Evolutionary conservation across 2,329 filamentous ascomycete genomes (phyloP).

Genomic region (Exophiala aquamarina): DNA sequence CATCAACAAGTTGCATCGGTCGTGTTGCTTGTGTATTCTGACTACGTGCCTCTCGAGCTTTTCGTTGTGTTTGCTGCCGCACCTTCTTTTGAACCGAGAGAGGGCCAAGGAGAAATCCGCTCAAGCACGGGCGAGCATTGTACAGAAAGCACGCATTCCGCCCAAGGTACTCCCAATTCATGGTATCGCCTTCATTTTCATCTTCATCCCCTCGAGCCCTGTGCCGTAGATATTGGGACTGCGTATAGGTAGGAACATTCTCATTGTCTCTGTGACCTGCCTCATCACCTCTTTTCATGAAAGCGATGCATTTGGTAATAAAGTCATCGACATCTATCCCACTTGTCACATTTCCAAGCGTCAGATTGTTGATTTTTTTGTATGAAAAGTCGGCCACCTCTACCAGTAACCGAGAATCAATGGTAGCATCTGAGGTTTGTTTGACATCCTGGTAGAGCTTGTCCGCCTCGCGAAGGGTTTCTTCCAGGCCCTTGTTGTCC

Average conservation of each 20-base stretch:
- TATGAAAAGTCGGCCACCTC: conserved; percentile 76
- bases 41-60: conserved; percentile 67
- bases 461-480: conserved; percentile 67
- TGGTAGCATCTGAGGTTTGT: conserved; percentile 85
- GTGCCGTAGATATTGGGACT: conserved; percentile 43
- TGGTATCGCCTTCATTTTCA: conserved; percentile 68
- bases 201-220: conserved; percentile 58
- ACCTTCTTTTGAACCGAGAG: conserved; percentile 84
- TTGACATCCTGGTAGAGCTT: conserved; percentile 67
- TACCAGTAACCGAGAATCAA: conserved; percentile 85
- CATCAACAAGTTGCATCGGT: conserved; percentile 73
- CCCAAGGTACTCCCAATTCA: conserved; percentile 86
- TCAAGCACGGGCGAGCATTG: conserved; percentile 71
- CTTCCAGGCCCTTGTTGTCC: conserved; percentile 63
- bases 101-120: conserved; percentile 84
- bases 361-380: conserved; percentile 73
- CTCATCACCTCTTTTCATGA: conserved; percentile 70
- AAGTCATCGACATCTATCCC: conserved; percentile 90
- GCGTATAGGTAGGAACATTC: conserved; percentile 1
- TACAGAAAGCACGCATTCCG: conserved; percentile 71
- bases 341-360: conserved; percentile 68
- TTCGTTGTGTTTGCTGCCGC: conserved; percentile 69
- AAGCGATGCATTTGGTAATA: conserved; percentile 82
- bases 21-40: conserved; percentile 66
- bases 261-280: conserved; percentile 40